Conservation (phyloP, 495 filamentous ascomycete species). For the Thermothielavioides terrestris region DNA sequence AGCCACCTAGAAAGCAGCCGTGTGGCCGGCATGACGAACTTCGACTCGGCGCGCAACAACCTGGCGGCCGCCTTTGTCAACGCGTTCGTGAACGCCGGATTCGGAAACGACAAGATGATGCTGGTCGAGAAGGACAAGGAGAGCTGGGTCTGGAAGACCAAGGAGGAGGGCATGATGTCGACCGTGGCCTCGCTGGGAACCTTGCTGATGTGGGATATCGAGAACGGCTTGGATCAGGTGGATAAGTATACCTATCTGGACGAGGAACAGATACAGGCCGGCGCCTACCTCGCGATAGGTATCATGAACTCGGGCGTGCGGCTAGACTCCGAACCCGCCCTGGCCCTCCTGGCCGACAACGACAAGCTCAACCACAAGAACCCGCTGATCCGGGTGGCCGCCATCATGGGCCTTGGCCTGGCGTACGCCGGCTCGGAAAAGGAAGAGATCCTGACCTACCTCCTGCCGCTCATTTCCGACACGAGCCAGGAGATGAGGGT, state of each 20-base stretch:
- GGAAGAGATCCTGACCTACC: slow-evolving; percentile 66
- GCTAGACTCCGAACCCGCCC: slow-evolving; percentile 73
- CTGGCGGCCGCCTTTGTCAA: slow-evolving; percentile 95
- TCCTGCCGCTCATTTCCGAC: slow-evolving; percentile 81
- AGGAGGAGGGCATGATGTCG: slow-evolving; percentile 95
- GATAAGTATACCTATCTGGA: slow-evolving; percentile 80
- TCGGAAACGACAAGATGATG: slow-evolving; percentile 96
- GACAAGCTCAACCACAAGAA: slow-evolving; percentile 71
- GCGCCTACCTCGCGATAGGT: slow-evolving; percentile 80
- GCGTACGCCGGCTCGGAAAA: slow-evolving; percentile 89
- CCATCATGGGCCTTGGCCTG: slow-evolving; percentile 92
- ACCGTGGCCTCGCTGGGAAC: slow-evolving; percentile 89
- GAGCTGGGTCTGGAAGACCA: slow-evolving; percentile 98
- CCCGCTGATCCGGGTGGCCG: slow-evolving; percentile 62
- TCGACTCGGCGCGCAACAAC: slow-evolving; percentile 93
- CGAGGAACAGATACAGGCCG: slow-evolving; percentile 84
- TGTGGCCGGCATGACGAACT: slow-evolving; percentile 82
- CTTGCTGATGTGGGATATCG: slow-evolving; percentile 83
- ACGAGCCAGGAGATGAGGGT: slow-evolving; percentile 81
- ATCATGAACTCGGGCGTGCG: slow-evolving; percentile 89
- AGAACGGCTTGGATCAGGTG: slow-evolving; percentile 79
- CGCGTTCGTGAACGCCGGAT: slow-evolving; percentile 91
- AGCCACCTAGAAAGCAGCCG: slow-evolving; percentile 93
- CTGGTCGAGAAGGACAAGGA: slow-evolving; percentile 71
- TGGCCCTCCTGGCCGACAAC: slow-evolving; percentile 72